A percentile compares a stretch with the other conserved stretches of the same genome.
Evolutionary conservation across 139 green algal species (phyloP).

Genomic region (Closterium sp.): DNA sequence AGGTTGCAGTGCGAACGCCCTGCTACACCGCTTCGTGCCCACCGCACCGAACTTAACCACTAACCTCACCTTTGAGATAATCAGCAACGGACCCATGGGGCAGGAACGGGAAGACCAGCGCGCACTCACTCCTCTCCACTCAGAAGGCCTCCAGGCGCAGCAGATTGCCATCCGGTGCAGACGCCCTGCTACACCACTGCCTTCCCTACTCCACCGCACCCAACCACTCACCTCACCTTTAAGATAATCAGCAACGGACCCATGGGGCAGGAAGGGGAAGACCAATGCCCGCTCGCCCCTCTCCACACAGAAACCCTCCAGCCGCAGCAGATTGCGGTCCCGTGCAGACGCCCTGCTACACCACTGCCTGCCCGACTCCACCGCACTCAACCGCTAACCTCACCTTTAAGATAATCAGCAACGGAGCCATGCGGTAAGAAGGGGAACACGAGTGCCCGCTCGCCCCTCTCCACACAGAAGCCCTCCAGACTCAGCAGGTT

Average conservation of each 20-base stretch:
- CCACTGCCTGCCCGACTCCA: too few relatives aligned
- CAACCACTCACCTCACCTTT: slow-evolving; percentile 14
- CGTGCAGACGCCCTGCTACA: slow-evolving; percentile 10
- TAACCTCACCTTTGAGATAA: slow-evolving; percentile 15
- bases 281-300: slow-evolving; percentile 1
- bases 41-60: background rate
- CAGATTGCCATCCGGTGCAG: slow-evolving; percentile 47
- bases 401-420: slow-evolving; percentile 15
- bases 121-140: slow-evolving; percentile 19
- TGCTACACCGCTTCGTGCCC: too few relatives aligned
- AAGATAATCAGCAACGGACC: slow-evolving; percentile 2
- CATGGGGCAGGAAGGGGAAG: slow-evolving; percentile 16
- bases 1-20: too few relatives aligned
- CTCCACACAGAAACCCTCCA: slow-evolving; percentile 59
- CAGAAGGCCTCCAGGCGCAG: slow-evolving; percentile 52
- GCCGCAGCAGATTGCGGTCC: slow-evolving; percentile 41
- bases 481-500: slow-evolving; percentile 54
- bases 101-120: slow-evolving; percentile 16
- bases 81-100: slow-evolving; percentile 13
- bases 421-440: slow-evolving; percentile 25
- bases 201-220: too few relatives aligned
- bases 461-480: slow-evolving; percentile 49
- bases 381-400: too few relatives aligned
- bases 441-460: slow-evolving; percentile 21
- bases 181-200: too few relatives aligned